Base-by-base conservation (phyloP, 495 filamentous ascomycete species). In the Trichoderma gamsii region DNA sequence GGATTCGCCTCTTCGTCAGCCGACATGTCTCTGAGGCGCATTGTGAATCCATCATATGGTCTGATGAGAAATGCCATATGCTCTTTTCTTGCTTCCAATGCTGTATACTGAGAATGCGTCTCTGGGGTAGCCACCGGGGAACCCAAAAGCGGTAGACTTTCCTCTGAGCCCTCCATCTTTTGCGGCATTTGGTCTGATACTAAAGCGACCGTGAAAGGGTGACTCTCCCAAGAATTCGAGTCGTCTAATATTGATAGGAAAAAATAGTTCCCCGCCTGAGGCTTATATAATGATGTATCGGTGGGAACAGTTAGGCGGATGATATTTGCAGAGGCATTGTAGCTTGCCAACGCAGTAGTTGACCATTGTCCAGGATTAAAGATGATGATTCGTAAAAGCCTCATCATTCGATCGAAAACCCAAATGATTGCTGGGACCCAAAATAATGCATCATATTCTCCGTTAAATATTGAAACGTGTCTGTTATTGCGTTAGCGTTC, bases 121-220 rank as follows among this genome's bases (percentile, higher is more conserved):
- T 43, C 41, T 38, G 52, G 2, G 25, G 38, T 4, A 29, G 15
- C 29, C 27, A 23, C n/a, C 0, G 18, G 41, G 18, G 8, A 27
- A 52, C 27, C 27, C 49, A 63, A 3, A 44, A 66, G 38, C 11
- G 43, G 41, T 51, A 21, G 63, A 41, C 70, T 41, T 18, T 29
- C 43, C 15, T 21, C 27, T 9, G 61, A 38, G 21, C n/a, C 64
- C 29, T 41, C 23, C 18, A 23, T n/a, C 23, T 66, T 61, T n/a
- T 64, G 32, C 4, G 51, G 18, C 0, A 27, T 23, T 0, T 61
- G 27, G 21, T 27, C 21, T 25, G 56, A 63, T 13, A n/a, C 3
- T 11, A 9, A 71, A 3, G 83, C 84, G 7, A 87, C 72, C 0
- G 86, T 87, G 68, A 88, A 88, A 0, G 86, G 86, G 68, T 88